phyloP scores from a whole-genome alignment of 2,329 filamentous ascomycete species.

The Apiospora rasikravindrae region DNA sequence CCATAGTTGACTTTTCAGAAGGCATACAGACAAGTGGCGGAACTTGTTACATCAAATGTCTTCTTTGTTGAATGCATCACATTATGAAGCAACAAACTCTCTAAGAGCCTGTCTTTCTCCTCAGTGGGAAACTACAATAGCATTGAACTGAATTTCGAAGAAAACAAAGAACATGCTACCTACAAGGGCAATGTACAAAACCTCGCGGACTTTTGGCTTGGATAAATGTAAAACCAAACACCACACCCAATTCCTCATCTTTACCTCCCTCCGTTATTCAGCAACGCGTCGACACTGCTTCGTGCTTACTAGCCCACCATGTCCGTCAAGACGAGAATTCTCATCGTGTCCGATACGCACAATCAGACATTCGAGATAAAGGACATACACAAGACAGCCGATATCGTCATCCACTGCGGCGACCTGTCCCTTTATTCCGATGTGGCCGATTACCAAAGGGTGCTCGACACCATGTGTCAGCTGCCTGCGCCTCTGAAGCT shows the following conservation, averaged over 20 bases:
- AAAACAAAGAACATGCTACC: neutral
- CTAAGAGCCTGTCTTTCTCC: neutral
- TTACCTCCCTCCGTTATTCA: neutral
- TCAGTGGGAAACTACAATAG: neutral
- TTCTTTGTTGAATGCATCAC: neutral
- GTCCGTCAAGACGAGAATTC: constrained; percentile 44
- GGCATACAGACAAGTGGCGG: too few relatives aligned
- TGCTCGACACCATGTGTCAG: constrained; percentile 47
- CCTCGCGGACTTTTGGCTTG: neutral
- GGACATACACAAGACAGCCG: constrained; percentile 36
- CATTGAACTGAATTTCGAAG: neutral
- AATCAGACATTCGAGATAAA: constrained; percentile 30
- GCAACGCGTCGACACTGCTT: neutral
- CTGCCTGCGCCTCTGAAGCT: constrained; percentile 58
- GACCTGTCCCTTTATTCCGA: constrained; percentile 53
- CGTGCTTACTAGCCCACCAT: constrained; percentile 2
- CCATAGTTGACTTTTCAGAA: neutral
- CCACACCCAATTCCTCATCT: too few relatives aligned
- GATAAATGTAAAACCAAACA: neutral
- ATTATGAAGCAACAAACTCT: neutral
- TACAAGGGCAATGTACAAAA: neutral
- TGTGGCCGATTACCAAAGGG: constrained; percentile 45
- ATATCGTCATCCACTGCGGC: constrained; percentile 59
- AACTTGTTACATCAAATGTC: neutral
- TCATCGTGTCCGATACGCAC: constrained; percentile 55